Base-by-base conservation (phyloP, 1,284 basidiomycete species). In the Moniliophthora roreri region DNA sequence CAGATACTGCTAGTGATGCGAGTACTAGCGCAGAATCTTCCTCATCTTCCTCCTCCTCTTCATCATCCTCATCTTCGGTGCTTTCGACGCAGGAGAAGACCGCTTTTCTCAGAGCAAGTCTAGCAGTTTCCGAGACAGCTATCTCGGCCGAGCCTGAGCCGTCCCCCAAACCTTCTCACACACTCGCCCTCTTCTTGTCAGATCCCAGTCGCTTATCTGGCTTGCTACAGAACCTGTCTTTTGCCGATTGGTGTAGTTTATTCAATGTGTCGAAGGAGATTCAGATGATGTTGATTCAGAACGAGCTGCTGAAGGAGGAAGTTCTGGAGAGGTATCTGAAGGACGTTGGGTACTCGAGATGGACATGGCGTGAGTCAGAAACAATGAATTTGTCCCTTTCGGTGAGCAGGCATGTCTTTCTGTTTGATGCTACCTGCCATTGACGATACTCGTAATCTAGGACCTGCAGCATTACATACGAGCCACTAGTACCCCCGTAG, bases 381-480 rank as follows among this genome's bases (percentile, higher is more conserved):
- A 82, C 84, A 9, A 61, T 91, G 34, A 68, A 73, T 20, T 62
- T 92, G 51, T 81, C 80, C 6, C 63, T 89, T 40, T 75, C 81
- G 72, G 87, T 84, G 55, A 56, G 79, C 66, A 11, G 26, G 2
- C n/a, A 8, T 46, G 11, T 46, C 34, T 23, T 13, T 40, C 56
- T 20, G 20, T 38, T 39, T 40, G 45, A 23, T 41, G 51, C 41
- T 40, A 58, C 34, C 20, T 18, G 54, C 24, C 50, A 18, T 7
- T 28, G 23, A 37, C 46, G 18, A 52, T 15, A 34, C 49, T 34
- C 51, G 21, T 51, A 6, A 24, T 37, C 4, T 57, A 90, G 85
- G 89, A 92, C 66, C 75, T 92, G 39, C 79, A 80, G 60, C 77
- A 84, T 48, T 92, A 91, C 62, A 84, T 92, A 79, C 78, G 83